Evolutionary conservation across 148 eudicot species (phyloP), one percentile per base, ranked within the genome.

Genomic region (Simmondsia chinensis): DNA sequence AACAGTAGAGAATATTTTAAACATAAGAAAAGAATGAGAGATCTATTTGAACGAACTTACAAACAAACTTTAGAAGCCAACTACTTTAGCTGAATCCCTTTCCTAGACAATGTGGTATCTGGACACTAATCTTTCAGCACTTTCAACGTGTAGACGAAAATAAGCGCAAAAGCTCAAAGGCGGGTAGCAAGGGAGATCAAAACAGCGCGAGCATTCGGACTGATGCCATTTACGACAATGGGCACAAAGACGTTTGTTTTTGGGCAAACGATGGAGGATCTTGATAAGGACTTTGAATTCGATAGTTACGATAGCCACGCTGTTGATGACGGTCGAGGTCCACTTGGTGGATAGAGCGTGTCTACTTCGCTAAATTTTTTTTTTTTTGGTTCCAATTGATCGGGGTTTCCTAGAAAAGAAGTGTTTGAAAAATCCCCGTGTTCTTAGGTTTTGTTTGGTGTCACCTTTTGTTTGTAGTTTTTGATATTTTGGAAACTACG

Each of bases 81-180:
- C n/a, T n/a, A n/a, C n/a, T n/a, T 12, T 41, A 27, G 18, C 12
- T 22, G 24, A 31, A 6, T 6, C 26, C 0, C 4, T 44, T 34
- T 29, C 9, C 17, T 33, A 27, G 37, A 6, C 10, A 38, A 39
- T 20, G 10, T 39, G 27, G 9, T 46, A 42, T 26, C 36, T 48
- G 45, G 39, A 19, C n/a, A 2, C 5, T 19, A 31, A 57, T 22
- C 29, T 50, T 46, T 8, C n/a, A n/a, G n/a, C n/a, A n/a, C n/a
- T n/a, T 52, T 18, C 7, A 8, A 21, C 33, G 5, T 37, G 54
- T 50, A 87, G 96, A 87, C 96, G 36, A 68, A 62, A 62, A 87
- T 87, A 20, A 89, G 95, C 56, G 95, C 93, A 24, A 84, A 89
- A 56, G 95, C 97, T 52, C 97, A 84, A 66, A 76, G 95, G 68